These are phyloP conservation scores for Rhododendron simsii DNA, from an alignment of 148 eudicot species.

Conservation along the genomic window DNA sequence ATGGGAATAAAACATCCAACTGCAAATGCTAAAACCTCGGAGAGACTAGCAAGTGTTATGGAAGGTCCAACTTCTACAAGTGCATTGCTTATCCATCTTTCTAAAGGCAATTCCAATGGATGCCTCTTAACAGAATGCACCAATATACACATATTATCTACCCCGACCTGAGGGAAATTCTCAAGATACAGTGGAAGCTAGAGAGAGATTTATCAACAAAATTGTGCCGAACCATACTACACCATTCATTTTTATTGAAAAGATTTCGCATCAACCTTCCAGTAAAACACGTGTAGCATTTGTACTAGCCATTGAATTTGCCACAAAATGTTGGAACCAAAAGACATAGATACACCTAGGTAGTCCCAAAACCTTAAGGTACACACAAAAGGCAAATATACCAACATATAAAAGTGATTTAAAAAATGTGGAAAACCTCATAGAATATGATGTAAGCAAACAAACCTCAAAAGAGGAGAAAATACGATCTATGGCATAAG, in stretches of 20 bases:
- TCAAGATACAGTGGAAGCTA: neutral
- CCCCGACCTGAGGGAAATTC: conserved; percentile 66
- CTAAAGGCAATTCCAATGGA: conserved; percentile 70
- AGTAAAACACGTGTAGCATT: neutral
- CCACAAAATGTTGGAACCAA: neutral
- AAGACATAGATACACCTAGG: neutral
- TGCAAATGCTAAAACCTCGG: conserved; percentile 95
- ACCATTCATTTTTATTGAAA: neutral
- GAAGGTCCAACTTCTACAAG: conserved; percentile 98
- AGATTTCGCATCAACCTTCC: neutral
- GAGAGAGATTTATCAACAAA: neutral
- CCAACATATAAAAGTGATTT: neutral
- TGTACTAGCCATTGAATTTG: neutral
- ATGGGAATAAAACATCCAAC: conserved; percentile 95
- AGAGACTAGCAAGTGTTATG: conserved; percentile 86
- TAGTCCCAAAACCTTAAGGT: neutral
- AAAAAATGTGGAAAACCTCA: neutral
- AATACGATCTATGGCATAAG: neutral
- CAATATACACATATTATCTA: conserved; percentile 97
- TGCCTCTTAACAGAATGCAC: conserved; percentile 95
- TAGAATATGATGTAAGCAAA: neutral
- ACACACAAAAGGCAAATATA: neutral
- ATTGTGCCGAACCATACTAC: neutral
- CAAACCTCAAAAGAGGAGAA: neutral
- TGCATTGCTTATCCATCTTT: conserved; percentile 85